phyloP scores from a whole-genome alignment of 352 stramenopile genomes.

The Phytophthora ohioensis region DNA sequence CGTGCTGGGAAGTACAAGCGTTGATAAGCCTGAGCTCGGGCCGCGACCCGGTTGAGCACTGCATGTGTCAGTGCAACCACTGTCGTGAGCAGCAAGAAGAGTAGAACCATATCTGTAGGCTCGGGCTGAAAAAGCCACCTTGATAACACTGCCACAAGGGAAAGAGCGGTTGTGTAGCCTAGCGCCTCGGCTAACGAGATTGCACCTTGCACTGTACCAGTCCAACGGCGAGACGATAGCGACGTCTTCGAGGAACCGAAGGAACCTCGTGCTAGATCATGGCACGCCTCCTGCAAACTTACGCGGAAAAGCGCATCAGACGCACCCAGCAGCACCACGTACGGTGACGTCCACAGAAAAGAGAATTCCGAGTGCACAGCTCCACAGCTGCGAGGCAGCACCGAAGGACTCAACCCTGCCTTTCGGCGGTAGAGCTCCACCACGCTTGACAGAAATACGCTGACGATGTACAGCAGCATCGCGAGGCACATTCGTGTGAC shows the following conservation, averaged over 20 bases:
- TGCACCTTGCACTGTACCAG: conserved; percentile 53
- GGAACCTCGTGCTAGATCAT: conserved; percentile 43
- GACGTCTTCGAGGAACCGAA: conserved; percentile 14
- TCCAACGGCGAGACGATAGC: conserved; percentile 42
- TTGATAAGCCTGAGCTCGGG: conserved; percentile 31
- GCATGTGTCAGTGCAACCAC: conserved; percentile 63
- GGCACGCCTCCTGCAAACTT: conserved; percentile 62
- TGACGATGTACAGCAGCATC: conserved; percentile 64
- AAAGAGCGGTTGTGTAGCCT: conserved; percentile 60
- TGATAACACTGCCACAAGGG: conserved; percentile 59
- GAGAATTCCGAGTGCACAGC: conserved; percentile 50
- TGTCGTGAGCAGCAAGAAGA: conserved; percentile 73
- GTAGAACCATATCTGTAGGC: conserved; percentile 66
- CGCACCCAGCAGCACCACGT: conserved; percentile 60
- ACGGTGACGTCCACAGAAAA: conserved; percentile 64
- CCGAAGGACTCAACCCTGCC: conserved; percentile 20
- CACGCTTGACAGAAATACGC: conserved; percentile 78
- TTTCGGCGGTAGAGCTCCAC: conserved; percentile 82
- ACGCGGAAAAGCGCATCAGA: conserved; percentile 75
- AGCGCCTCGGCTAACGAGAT: conserved; percentile 65
- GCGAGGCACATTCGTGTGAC: conserved; percentile 57
- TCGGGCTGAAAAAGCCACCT: conserved; percentile 66
- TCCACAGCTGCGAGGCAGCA: conserved; percentile 34
- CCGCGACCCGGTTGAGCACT: conserved; percentile 47
- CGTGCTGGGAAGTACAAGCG: conserved; percentile 20